Evolutionary conservation across 2,329 filamentous ascomycete genomes (phyloP), one percentile per base, ranked within the genome.

Genomic region (Periconia digitata): DNA sequence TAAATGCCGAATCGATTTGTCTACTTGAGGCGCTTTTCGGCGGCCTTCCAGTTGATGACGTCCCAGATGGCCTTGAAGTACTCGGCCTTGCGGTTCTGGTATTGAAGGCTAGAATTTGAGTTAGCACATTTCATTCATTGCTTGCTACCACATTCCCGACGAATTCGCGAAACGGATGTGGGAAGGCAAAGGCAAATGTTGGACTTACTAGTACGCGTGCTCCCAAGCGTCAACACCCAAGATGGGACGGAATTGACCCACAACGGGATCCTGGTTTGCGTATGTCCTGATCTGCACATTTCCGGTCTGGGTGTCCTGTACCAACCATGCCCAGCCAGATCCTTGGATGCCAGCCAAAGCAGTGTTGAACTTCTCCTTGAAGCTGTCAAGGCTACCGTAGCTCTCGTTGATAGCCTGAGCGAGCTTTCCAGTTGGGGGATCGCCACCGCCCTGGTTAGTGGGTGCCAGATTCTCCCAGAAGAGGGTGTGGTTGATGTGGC

Each of bases 31-130:
- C 90, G 84, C 79, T 86, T 84, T 72, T 89, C 85, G 38, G 90
- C 92, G 24, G 87, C 84, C 83, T 91, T 90, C 92, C 92, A 96
- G 85, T 96, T 96, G 73, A 96, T 79, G 42, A 96, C 91, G 61
- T 95, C 89, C 92, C 92, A 96, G 71, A 96, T 87, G 50, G 90
- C 90, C 64, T 83, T 83, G 75, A 96, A 96, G 81, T 96, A 96
- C 78, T 96, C 91, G 49, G 87, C 91, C 85, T 96, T 96, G 74
- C 90, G 86, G 81, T 96, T 96, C 84, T 96, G 83, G 78, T 96
- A 96, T 79, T 96, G 90, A 54, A 96, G 81, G 77, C 81, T 83
- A 55, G 3, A 32, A 22, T 17, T 7, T 12, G 6, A 13, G 23
- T 46, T 29, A 51, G 49, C 22, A 34, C 6, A 18, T 41, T 22